Evolutionary conservation across 2,329 filamentous ascomycete species (phyloP), one percentile per base, ranked within the genome.

Genomic region (Aspergillus unguis): DNA sequence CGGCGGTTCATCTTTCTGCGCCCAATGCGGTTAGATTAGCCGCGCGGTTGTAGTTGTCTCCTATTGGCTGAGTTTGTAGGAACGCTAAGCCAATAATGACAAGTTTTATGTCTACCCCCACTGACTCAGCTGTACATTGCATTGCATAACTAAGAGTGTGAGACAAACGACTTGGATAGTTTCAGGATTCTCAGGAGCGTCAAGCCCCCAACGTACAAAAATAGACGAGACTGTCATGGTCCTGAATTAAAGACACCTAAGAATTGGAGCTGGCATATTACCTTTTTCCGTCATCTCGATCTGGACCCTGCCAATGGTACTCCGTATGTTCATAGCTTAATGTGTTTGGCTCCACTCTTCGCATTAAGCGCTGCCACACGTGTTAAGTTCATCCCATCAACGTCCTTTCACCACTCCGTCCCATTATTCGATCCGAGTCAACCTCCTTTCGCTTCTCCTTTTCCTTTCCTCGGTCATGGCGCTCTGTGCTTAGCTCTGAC

Each of bases 381-480:
- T 62, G 59, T 62, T 62, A 55, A 49, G 38, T 36, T 49, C 47
- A 49, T 60, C 57, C 60, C 46, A 54, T 58, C 38, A 55, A 55
- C 58, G 36, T 55, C 35, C 45, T 53, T 46, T 53, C 52, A 43
- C 33, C 43, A 45, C 50, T 44, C 38, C 43, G 11, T 42, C 35
- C n/a, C 36, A 35, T 54, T 55, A 42, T 43, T 50, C 44, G 37
- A 6, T 25, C 36, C 36, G 44, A 35, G 54, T 61, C 54, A 53
- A 56, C 53, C 57, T 49, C 52, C 61, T 50, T 54, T 59, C 48
- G 33, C 44, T 43, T 38, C 56, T 54, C 41, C 17, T 44, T 57
- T 48, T 55, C 55, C 41, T 57, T 46, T 53, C 58, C 50, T 58
- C 47, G 68, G 67, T 65, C 60, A 71, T 72, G 70, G 68, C 65